Percentiles rank a stretch among this genome's conserved stretches.
phyloP scores from a whole-genome alignment of 2,329 filamentous ascomycete genomes.

The Epichloe baconii region DNA sequence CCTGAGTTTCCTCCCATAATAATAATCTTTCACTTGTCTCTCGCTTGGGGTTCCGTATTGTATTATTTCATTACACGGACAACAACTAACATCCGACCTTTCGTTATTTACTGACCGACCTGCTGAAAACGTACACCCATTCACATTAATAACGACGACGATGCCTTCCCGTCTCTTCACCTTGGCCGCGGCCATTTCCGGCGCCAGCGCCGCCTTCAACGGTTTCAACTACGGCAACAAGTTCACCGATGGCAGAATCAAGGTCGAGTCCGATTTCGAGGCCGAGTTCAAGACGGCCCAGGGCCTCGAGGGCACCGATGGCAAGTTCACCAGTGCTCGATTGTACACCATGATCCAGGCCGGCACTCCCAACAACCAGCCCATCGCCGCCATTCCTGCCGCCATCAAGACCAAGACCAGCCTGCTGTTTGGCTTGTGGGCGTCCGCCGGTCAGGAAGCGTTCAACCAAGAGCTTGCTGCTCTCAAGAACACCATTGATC shows the following conservation, averaged over 20 bases:
- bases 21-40: no score
- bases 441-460: conserved; percentile 48
- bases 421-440: conserved; percentile 76
- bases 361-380: conserved; percentile 48
- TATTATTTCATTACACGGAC: no score
- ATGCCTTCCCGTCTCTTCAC: conserved; percentile 17
- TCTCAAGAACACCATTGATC: conserved; percentile 52
- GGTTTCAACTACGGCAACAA: conserved; percentile 65
- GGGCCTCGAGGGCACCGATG: conserved; percentile 47
- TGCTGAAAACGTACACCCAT: no score
- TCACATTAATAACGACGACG: no score
- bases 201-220: conserved; percentile 29
- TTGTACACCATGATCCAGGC: conserved; percentile 67
- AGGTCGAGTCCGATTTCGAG: conserved; percentile 53
- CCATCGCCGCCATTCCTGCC: conserved; percentile 65
- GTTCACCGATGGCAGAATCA: conserved; percentile 45
- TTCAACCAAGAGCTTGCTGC: conserved; percentile 66
- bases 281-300: conserved; percentile 55
- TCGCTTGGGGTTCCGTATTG: no score
- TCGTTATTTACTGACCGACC: no score
- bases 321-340: conserved; percentile 53
- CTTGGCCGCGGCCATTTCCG: conserved; percentile 21
- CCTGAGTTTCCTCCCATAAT: no score
- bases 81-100: no score
- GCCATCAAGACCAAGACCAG: conserved; percentile 69